Conservation (phyloP, 164 flowering plant species). For the Vitis amurensis region DNA sequence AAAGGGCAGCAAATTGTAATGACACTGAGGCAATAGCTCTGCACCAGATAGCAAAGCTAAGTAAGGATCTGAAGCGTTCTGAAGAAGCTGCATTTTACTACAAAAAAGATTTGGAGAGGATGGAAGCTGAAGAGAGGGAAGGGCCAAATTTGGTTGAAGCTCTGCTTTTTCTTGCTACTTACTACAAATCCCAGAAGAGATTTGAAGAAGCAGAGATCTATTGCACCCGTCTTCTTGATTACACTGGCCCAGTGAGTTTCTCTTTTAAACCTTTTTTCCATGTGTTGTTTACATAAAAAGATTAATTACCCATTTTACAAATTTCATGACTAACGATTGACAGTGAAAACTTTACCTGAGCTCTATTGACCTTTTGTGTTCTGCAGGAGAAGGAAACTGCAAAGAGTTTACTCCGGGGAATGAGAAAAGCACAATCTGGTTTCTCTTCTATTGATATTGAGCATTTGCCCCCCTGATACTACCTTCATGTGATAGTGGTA, state of each 20-base stretch:
- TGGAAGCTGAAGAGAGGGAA: constrained; percentile 93
- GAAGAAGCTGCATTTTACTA: constrained; percentile 94
- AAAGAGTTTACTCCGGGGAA: constrained; percentile 74
- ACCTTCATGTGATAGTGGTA: too few species aligned
- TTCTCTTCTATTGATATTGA: constrained; percentile 68
- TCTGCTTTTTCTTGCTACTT: constrained; percentile 71
- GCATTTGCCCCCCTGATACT: constrained; percentile 58
- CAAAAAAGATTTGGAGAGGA: constrained; percentile 88
- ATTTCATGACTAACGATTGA: neutral
- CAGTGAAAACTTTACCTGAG: neutral
- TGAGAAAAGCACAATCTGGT: constrained; percentile 53
- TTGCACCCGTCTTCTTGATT: constrained; percentile 88
- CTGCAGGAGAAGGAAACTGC: constrained; percentile 94
- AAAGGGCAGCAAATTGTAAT: constrained; percentile 74
- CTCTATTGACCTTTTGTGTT: constrained; percentile 6
- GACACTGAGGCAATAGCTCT: constrained; percentile 93
- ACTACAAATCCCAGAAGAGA: constrained; percentile 61
- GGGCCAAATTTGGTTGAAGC: constrained; percentile 93
- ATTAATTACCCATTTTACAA: neutral
- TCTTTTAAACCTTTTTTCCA: neutral
- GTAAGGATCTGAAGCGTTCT: constrained; percentile 61
- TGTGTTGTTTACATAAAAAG: neutral
- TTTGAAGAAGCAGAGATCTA: constrained; percentile 88
- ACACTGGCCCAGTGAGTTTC: constrained; percentile 85
- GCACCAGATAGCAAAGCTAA: constrained; percentile 83